Conservation (phyloP, 495 filamentous ascomycete species). For the Corynascus novoguineensis region DNA sequence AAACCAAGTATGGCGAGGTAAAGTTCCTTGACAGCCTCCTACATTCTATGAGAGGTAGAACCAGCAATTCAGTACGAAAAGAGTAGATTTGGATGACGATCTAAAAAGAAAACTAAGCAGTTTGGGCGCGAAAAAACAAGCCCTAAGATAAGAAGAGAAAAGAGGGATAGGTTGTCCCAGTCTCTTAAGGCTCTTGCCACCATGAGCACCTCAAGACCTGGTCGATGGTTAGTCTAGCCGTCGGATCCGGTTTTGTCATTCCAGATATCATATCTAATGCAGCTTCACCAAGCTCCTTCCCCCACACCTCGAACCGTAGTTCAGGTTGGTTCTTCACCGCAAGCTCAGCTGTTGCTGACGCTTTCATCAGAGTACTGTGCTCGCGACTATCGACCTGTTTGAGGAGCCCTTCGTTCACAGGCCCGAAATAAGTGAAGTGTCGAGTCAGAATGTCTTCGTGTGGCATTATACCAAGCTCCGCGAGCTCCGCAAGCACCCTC, state of each 20-base stretch:
- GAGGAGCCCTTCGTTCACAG: background rate
- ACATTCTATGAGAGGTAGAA: no score
- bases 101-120: no score
- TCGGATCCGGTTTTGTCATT: background rate
- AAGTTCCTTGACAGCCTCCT: no score
- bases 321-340: background rate
- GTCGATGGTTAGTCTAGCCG: background rate
- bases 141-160: no score
- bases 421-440: conserved; percentile 6
- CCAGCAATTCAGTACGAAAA: no score
- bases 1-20: no score
- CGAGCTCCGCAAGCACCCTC: background rate
- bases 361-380: background rate
- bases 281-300: background rate
- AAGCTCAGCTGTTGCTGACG: background rate
- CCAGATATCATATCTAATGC: background rate
- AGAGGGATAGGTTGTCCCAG: no score
- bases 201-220: background rate
- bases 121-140: no score
- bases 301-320: conserved; percentile 1
- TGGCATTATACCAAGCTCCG: background rate
- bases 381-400: background rate
- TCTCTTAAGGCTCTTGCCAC: conserved; percentile 1
- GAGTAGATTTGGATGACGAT: no score
- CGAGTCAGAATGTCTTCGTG: background rate